Conservation (phyloP, 1,284 basidiomycete species). For the Puccinia sorghi region DNA sequence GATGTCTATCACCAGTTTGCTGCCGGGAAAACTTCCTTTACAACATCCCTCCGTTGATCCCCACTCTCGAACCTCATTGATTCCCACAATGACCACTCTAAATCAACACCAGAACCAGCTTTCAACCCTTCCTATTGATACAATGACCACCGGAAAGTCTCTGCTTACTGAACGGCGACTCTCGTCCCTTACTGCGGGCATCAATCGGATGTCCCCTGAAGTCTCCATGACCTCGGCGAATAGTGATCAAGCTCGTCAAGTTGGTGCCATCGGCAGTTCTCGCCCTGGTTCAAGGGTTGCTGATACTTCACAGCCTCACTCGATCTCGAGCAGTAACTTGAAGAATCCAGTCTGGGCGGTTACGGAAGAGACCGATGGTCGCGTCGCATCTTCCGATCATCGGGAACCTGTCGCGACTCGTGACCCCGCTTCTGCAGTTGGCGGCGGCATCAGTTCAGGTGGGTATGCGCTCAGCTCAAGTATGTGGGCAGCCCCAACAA, state of each 20-base stretch:
- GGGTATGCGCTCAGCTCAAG: constrained; percentile 49
- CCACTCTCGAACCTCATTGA: not conserved
- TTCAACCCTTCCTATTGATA: not conserved
- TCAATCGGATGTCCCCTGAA: not conserved
- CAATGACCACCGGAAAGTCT: constrained; percentile 6
- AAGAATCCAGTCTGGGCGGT: constrained; percentile 11
- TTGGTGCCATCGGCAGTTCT: constrained; percentile 45
- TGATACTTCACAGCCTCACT: constrained; percentile 17
- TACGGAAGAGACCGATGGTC: not conserved
- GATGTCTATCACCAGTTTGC: constrained; percentile 22
- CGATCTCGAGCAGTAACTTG: not conserved
- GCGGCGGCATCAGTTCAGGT: constrained; percentile 14
- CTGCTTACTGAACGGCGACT: constrained; percentile 7
- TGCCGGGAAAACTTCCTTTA: constrained; percentile 7
- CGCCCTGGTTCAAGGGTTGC: constrained; percentile 40
- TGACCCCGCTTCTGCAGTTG: constrained; percentile 1
- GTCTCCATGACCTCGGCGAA: not conserved
- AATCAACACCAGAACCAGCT: constrained; percentile 10
- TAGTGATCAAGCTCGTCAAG: not conserved
- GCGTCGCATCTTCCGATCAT: not conserved
- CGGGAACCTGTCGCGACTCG: not conserved
- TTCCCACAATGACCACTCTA: not conserved
- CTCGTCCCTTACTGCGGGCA: not conserved
- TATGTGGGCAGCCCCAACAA: constrained; percentile 45
- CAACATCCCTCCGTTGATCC: not conserved